Evolutionary conservation across 805 yeast genomes (phyloP).

Genomic region (Candida namnaoensis): DNA sequence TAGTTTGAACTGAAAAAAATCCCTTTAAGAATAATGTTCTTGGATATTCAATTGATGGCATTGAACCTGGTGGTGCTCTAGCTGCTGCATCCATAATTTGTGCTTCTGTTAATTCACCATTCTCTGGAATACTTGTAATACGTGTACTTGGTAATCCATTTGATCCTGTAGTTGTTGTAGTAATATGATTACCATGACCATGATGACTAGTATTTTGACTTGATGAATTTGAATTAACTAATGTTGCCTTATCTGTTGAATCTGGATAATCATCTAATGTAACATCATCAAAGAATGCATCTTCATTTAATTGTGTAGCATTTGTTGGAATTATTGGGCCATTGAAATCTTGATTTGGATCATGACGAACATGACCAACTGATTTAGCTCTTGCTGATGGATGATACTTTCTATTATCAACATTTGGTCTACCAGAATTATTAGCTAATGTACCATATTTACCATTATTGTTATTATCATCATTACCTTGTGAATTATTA

Average conservation of each 20-base stretch:
- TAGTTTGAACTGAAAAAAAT: constrained; percentile 89
- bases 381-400: constrained; percentile 88
- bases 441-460: constrained; percentile 4
- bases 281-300: constrained; percentile 42
- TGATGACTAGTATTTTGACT: constrained; percentile 1
- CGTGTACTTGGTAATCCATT: constrained; percentile 2
- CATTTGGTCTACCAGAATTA: constrained; percentile 1
- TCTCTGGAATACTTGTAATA: neutral
- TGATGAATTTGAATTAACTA: constrained; percentile 10
- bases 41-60: constrained; percentile 94
- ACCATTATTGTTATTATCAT: too few relatives aligned
- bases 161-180: neutral
- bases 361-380: constrained; percentile 70
- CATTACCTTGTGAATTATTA: neutral
- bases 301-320: constrained; percentile 28
- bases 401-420: constrained; percentile 32
- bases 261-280: constrained; percentile 46
- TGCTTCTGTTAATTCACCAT: constrained; percentile 31
- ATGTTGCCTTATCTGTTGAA: constrained; percentile 9
- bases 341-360: constrained; percentile 24
- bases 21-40: constrained; percentile 87
- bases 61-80: constrained; percentile 61
- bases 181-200: constrained; percentile 1
- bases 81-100: constrained; percentile 39
- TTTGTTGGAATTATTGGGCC: constrained; percentile 25